Base-by-base conservation (phyloP, 352 stramenopile genomes). In the Peronosclerospora sorghi region DNA sequence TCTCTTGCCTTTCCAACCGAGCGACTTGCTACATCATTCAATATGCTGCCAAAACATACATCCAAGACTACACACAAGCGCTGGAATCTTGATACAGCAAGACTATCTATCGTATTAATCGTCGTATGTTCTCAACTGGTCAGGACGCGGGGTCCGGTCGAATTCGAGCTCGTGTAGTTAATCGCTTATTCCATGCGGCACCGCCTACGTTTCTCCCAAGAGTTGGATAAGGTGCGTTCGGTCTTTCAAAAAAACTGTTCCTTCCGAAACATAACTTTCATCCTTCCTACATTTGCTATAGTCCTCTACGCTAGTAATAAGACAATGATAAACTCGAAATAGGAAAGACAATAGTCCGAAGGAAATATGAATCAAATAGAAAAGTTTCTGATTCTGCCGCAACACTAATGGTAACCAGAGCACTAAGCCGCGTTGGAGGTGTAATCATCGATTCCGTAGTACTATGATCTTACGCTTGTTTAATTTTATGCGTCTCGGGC, bases 281-380 rank as follows among this genome's bases (percentile, higher is more conserved):
- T 37, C 43, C 86, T 15, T 71, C 66, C 0, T 57, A 62, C 28
- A 75, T 87, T 58, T 90, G 80, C 58, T 89, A 73, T n/a, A 93
- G 53, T 36, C 90, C 68, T 44, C 75, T 87, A n/a, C 9, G 76
- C 70, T 10, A 94, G 40, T 23, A 95, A 42, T 4, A 81, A 81
- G 50, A 95, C 73, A 50, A 92, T 93, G 58, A 95, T n/a, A 92
- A 12, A 81, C 49, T 17, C 91, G 49, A 35, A 86, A 95, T 14
- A 81, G 83, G n/a, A 91, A 64, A n/a, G 76, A 87, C 38, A 89
- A 81, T 13, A 93, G 54, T 6, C 81, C 83, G 36, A 91, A 95
- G 4, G 71, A 65, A 2, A 75, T 91, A 2, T 79, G 78, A 23
- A 95, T 66, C 83, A 81, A 95, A 57, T 89, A 95, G 36, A 92